Conservation (phyloP, 2,329 filamentous ascomycete species). For the Hysterium pulicare region DNA sequence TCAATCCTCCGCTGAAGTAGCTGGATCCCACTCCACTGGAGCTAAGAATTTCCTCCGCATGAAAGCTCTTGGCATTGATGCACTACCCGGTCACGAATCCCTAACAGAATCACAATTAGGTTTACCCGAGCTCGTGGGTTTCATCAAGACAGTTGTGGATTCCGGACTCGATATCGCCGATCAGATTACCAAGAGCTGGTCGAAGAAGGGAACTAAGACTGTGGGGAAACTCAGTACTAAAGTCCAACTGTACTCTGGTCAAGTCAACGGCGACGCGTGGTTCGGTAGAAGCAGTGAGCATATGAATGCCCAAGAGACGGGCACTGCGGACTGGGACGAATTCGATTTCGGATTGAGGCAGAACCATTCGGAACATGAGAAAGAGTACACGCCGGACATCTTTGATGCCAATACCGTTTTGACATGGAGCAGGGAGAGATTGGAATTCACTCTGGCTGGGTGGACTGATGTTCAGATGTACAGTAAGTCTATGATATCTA, state of each 20-base stretch:
- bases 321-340: conserved; percentile 62
- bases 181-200: neutral
- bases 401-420: conserved; percentile 46
- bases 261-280: conserved; percentile 54
- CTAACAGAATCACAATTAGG: neutral
- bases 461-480: conserved; percentile 1
- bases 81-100: neutral
- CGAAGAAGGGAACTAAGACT: neutral
- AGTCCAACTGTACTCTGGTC: neutral
- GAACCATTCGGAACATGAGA: conserved; percentile 56
- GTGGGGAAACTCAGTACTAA: neutral
- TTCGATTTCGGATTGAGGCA: conserved; percentile 60
- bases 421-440: conserved; percentile 39
- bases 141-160: neutral
- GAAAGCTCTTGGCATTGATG: neutral
- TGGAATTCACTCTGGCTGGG: conserved; percentile 11
- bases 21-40: too few species aligned
- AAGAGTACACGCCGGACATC: conserved; percentile 57
- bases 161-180: neutral
- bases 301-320: conserved; percentile 46
- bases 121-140: neutral
- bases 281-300: conserved; percentile 62
- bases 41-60: too few species aligned
- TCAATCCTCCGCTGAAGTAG: too few species aligned
- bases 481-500: conserved; percentile 9